A percentile compares a stretch with the other conserved stretches of the same genome.
Conservation (phyloP, 306 rosid genomes). For the Cotoneaster glaucophyllus region DNA sequence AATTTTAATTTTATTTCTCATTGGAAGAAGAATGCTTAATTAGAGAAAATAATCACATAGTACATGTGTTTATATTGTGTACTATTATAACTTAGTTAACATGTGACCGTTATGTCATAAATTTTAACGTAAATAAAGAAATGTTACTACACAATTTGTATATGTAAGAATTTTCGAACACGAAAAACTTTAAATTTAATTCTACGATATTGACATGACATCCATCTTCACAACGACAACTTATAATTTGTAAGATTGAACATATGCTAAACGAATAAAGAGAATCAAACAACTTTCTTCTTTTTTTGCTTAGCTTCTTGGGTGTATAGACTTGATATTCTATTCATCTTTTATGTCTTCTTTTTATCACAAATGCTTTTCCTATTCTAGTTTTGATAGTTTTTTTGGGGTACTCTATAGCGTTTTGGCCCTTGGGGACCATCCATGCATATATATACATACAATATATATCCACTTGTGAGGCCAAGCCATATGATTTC, state of each 20-base stretch:
- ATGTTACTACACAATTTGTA: no score
- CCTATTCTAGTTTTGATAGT: neutral
- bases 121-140: no score
- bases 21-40: no score
- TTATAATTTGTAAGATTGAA: neutral
- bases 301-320: neutral
- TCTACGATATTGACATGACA: no score
- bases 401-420: neutral
- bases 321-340: neutral
- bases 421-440: neutral
- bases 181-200: no score
- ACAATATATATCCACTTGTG: neutral
- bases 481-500: constrained; percentile 3
- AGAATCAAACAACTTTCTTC: constrained; percentile 5
- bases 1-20: no score
- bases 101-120: no score
- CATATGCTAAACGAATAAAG: neutral
- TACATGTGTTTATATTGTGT: no score
- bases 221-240: no score
- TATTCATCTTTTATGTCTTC: neutral
- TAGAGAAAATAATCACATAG: no score
- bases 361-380: neutral
- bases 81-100: no score
- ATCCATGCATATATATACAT: neutral
- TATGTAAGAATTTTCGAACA: no score